Base-by-base conservation (phyloP, 768 basidiomycete genomes). In the Trichaptum fuscoviolaceum region DNA sequence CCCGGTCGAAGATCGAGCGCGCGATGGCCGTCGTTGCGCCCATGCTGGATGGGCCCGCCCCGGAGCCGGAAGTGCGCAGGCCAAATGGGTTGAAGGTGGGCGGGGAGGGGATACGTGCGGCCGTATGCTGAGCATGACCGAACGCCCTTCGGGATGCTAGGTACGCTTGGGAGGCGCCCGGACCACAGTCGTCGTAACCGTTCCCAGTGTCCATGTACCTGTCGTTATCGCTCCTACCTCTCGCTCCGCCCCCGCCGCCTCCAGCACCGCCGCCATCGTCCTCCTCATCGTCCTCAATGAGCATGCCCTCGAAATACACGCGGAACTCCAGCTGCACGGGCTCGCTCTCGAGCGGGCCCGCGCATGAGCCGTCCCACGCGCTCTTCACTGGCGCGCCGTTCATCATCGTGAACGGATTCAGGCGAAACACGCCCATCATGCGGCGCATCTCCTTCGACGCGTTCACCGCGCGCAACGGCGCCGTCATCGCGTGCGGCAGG, bases 341-440 rank as follows among this genome's bases (percentile, higher is more conserved):
- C 65, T 85, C 83, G 67, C 87, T 80, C 0, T 84, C 84, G 63
- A 90, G 78, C 0, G 90, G 85, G 0, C 83, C 83, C 5, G 87
- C 83, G 64, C 85, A 83, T 64, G 83, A 81, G 65, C 80, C 79
- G 10, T 75, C 77, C 81, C 82, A 84, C 8, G 81, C 76, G 4
- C 80, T 79, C 61, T 81, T 80, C 52, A 81, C 77, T 2, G 74
- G 72, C 34, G 80, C 81, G 66, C 80, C 84, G 69, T 89, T 86
- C 77, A 87, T 75, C 25, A 77, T 73, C 34, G 89, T 83, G 70
- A 92, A 92, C 0, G 89, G 90, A 74, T 92, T 88, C 70, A 92
- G 81, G 8, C 91, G 83, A 74, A 92, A 90, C 24, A 87, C 85
- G 58, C 85, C 84, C 91, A 93, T 93, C 86, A 91, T 86, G 62